Percentiles rank a stretch among this genome's conserved stretches.
Conservation (phyloP, 1,139 yeast genomes). For the Taphrina pruni region DNA sequence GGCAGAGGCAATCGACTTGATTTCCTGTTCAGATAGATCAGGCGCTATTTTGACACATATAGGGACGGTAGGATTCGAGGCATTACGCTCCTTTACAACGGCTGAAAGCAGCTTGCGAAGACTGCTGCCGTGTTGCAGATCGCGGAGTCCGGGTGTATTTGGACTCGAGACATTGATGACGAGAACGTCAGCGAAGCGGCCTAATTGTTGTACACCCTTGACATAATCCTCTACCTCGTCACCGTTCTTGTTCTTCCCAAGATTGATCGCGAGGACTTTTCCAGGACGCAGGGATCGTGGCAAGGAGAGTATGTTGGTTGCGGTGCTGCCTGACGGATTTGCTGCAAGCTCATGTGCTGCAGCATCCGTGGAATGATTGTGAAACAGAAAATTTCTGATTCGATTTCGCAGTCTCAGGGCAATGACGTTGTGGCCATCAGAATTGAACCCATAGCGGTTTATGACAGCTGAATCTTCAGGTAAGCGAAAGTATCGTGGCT, state of each 20-base stretch:
- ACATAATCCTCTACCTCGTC: constrained; percentile 87
- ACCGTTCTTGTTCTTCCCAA: constrained; percentile 90
- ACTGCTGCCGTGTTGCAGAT: constrained; percentile 77
- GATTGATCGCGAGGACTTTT: constrained; percentile 75
- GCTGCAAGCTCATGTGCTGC: constrained; percentile 41
- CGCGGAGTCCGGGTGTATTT: constrained; percentile 92
- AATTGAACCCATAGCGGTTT: constrained; percentile 92
- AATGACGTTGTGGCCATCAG: constrained; percentile 82
- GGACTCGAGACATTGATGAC: constrained; percentile 96
- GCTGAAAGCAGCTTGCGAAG: constrained; percentile 68
- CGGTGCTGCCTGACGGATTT: constrained; percentile 42
- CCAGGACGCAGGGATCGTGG: constrained; percentile 67
- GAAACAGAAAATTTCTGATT: constrained; percentile 53
- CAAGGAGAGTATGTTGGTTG: constrained; percentile 47
- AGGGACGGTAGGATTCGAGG: constrained; percentile 55
- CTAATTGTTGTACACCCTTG: constrained; percentile 79
- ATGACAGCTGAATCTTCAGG: constrained; percentile 87
- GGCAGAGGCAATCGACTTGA: constrained; percentile 79
- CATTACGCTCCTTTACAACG: constrained; percentile 53
- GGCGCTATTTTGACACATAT: constrained; percentile 91
- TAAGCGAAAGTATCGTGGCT: constrained; percentile 86
- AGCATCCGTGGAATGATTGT: constrained; percentile 13
- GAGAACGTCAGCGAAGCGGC: constrained; percentile 83
- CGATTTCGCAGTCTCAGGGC: constrained; percentile 69
- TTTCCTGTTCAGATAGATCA: constrained; percentile 80